Conservation (phyloP, 495 filamentous ascomycete genomes). For the Penicillium psychrofluorescens region DNA sequence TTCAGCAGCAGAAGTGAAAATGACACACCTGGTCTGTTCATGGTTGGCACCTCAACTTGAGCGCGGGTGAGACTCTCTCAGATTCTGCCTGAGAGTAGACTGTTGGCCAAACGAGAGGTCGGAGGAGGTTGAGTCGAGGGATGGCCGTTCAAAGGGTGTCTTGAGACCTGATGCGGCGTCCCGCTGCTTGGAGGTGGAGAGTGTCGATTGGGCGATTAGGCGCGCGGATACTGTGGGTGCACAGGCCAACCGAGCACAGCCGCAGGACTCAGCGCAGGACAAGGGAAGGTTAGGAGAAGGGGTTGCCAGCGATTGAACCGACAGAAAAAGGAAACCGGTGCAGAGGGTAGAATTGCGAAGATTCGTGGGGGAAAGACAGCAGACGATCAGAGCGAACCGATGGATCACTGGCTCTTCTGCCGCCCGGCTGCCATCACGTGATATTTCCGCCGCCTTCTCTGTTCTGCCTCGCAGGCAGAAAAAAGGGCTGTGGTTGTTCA, state of each 20-base stretch:
- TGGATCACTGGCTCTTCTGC: too few species aligned
- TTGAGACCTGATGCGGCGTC: slow-evolving; percentile 31
- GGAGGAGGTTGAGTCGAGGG: slow-evolving; percentile 14
- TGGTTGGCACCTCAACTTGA: slow-evolving; percentile 8
- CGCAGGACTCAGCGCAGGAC: background rate
- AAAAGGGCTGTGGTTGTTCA: slow-evolving; percentile 4
- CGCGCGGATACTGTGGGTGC: slow-evolving; percentile 29
- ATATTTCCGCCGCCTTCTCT: slow-evolving; percentile 3
- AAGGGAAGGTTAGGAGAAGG: background rate
- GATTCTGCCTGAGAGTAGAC: too few species aligned
- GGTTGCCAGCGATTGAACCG: background rate
- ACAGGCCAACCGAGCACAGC: slow-evolving; percentile 14
- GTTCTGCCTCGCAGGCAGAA: slow-evolving; percentile 6
- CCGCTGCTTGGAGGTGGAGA: slow-evolving; percentile 32
- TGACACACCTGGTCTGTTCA: slow-evolving; percentile 41
- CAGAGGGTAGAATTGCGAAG: too few species aligned
- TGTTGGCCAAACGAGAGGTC: slow-evolving; percentile 2
- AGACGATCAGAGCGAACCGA: too few species aligned
- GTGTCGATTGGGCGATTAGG: slow-evolving; percentile 25
- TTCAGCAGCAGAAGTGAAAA: slow-evolving; percentile 3
- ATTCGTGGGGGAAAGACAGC: too few species aligned
- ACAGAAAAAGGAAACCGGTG: background rate
- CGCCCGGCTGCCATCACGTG: slow-evolving; percentile 9
- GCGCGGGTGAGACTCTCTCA: background rate
- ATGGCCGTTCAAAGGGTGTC: slow-evolving; percentile 18